Evolutionary conservation across 768 basidiomycete species (phyloP).

Genomic region (Naganishia vishniacii): DNA sequence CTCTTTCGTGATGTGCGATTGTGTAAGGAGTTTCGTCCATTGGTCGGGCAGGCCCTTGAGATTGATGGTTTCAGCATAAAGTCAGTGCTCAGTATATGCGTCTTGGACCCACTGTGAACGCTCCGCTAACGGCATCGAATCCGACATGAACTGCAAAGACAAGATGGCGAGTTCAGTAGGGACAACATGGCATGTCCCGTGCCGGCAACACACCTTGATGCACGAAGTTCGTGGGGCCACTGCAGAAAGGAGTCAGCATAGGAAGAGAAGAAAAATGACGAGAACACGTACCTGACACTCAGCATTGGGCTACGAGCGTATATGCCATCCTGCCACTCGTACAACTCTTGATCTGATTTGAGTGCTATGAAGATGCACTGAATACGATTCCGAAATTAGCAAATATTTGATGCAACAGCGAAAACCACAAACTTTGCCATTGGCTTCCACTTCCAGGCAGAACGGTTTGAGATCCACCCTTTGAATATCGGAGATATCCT

Average conservation of each 20-base stretch:
- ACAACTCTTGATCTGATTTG: constrained; percentile 74
- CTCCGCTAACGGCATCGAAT: constrained; percentile 87
- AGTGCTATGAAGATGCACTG: constrained; percentile 67
- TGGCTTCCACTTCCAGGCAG: constrained; percentile 79
- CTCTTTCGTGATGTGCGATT: constrained; percentile 94
- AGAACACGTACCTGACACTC: constrained; percentile 56
- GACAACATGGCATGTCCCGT: background rate
- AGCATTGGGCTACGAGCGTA: constrained; percentile 85
- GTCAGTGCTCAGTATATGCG: background rate
- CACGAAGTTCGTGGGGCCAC: constrained; percentile 93
- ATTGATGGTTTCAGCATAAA: background rate
- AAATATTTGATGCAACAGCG: background rate
- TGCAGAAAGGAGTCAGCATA: background rate
- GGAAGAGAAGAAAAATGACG: constrained; percentile 34
- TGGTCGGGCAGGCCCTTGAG: constrained; percentile 87
- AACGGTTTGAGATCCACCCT: constrained; percentile 92
- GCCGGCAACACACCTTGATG: constrained; percentile 57
- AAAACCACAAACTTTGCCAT: constrained; percentile 62
- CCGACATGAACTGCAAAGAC: constrained; percentile 71
- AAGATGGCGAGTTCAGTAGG: background rate
- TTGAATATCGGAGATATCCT: constrained; percentile 79
- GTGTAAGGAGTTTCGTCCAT: constrained; percentile 94
- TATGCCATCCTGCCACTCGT: constrained; percentile 95
- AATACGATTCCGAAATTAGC: background rate
- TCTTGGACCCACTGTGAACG: constrained; percentile 68